Conservation (phyloP, 2,329 filamentous ascomycete genomes). For the Alternaria triticimaculans region DNA sequence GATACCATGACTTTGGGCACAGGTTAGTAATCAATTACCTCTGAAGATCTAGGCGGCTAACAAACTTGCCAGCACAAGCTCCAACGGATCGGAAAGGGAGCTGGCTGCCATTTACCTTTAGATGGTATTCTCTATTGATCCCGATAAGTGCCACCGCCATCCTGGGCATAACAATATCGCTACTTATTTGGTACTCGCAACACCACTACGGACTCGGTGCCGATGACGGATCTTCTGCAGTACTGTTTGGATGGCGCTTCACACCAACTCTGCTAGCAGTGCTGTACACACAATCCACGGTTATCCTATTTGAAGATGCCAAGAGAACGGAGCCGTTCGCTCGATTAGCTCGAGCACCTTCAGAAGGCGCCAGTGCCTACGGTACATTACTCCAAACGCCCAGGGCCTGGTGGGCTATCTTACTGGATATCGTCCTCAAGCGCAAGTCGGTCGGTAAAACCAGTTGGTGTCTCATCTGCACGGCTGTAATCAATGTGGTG, state of each 20-base stretch:
- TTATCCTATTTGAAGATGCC: constrained; percentile 27
- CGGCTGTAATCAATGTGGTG: constrained; percentile 10
- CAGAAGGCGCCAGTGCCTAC: constrained; percentile 13
- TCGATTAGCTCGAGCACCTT: constrained; percentile 16
- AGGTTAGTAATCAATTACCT: background rate
- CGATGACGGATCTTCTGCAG: constrained; percentile 41
- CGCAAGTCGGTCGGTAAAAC: constrained; percentile 11
- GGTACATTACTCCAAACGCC: constrained; percentile 20
- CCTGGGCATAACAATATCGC: background rate
- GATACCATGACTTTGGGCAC: background rate
- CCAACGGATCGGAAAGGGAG: background rate
- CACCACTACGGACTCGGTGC: constrained; percentile 18
- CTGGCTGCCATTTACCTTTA: background rate
- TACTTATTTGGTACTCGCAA: background rate
- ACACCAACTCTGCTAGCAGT: constrained; percentile 30
- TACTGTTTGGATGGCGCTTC: constrained; percentile 36
- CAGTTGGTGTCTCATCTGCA: constrained; percentile 16
- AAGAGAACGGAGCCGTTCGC: constrained; percentile 31
- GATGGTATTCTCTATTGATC: background rate
- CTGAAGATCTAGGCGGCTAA: background rate
- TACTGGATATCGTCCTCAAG: constrained; percentile 11
- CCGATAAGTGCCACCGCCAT: background rate
- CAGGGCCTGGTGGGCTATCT: constrained; percentile 19
- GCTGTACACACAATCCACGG: constrained; percentile 24
- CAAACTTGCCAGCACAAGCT: background rate